Evolutionary conservation across 306 rosid genomes (phyloP).

Genomic region (Prunus salicina): DNA sequence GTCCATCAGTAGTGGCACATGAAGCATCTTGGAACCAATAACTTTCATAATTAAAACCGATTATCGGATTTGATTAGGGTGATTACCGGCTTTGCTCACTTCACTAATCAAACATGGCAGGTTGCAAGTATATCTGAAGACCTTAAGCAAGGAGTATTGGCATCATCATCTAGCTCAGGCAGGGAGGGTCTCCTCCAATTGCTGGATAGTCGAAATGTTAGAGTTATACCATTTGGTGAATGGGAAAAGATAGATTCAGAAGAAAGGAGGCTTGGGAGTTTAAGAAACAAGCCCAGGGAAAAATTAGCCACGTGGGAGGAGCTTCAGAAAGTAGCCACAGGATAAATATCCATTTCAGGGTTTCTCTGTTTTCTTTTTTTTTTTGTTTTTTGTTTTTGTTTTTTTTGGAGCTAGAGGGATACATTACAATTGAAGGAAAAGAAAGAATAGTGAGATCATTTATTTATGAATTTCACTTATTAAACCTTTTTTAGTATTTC

Average conservation of each 20-base stretch:
- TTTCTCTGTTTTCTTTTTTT: background rate
- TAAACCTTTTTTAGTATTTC: background rate
- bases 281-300: conserved; percentile 66
- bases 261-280: conserved; percentile 65
- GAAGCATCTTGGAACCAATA: background rate
- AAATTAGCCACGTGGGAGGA: conserved; percentile 67
- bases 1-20: background rate
- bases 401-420: too few relatives aligned
- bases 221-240: conserved; percentile 49
- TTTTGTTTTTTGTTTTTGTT: too few relatives aligned
- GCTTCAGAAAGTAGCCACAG: conserved; percentile 40
- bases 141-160: conserved; percentile 45
- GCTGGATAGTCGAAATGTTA: conserved; percentile 48
- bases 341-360: conserved; percentile 5
- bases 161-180: conserved; percentile 42
- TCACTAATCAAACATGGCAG: conserved; percentile 42
- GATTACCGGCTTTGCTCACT: conserved; percentile 9
- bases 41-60: background rate
- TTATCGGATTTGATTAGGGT: background rate
- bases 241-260: conserved; percentile 84
- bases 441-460: background rate
- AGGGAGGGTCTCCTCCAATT: conserved; percentile 68
- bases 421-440: background rate
- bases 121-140: conserved; percentile 79
- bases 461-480: background rate